Evolutionary conservation across 1,284 basidiomycete species (phyloP).

Genomic region (Ustilago curta): DNA sequence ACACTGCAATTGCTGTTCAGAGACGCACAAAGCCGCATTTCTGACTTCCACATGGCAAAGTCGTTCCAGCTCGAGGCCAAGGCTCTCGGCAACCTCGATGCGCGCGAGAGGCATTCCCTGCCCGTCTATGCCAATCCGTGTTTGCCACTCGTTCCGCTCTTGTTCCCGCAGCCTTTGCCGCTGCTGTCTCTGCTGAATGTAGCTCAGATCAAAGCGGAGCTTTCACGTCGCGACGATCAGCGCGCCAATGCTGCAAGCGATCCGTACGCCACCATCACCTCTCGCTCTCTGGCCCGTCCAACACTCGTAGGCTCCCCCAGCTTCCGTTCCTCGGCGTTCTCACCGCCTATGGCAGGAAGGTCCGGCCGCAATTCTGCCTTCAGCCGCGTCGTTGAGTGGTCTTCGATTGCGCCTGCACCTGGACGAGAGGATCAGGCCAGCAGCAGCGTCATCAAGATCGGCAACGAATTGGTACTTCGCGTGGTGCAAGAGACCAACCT

Average conservation of each 20-base stretch:
- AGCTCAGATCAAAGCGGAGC: conserved; percentile 29
- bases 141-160: conserved; percentile 49
- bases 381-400: conserved; percentile 53
- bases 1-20: conserved; percentile 47
- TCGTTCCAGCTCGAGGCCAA: conserved; percentile 58
- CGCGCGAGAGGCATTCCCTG: conserved; percentile 33
- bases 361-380: conserved; percentile 33
- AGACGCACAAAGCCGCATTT: conserved; percentile 11
- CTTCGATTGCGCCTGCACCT: conserved; percentile 10
- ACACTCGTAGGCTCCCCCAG: conserved; percentile 48
- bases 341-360: conserved; percentile 21
- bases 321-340: conserved; percentile 43
- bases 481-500: conserved; percentile 42
- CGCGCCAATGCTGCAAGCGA: conserved; percentile 20
- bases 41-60: conserved; percentile 32
- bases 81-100: conserved; percentile 52
- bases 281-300: conserved; percentile 30
- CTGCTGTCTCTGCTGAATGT: conserved; percentile 53
- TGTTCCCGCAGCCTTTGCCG: conserved; percentile 60
- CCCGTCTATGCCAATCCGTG: conserved; percentile 22
- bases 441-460: conserved; percentile 38
- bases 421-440: conserved; percentile 27
- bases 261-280: conserved; percentile 44
- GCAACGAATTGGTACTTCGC: conserved; percentile 55
- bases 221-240: conserved; percentile 22